Evolutionary conservation across 1,284 basidiomycete species (phyloP).

Genomic region (Melampsora abietis-canadensis): DNA sequence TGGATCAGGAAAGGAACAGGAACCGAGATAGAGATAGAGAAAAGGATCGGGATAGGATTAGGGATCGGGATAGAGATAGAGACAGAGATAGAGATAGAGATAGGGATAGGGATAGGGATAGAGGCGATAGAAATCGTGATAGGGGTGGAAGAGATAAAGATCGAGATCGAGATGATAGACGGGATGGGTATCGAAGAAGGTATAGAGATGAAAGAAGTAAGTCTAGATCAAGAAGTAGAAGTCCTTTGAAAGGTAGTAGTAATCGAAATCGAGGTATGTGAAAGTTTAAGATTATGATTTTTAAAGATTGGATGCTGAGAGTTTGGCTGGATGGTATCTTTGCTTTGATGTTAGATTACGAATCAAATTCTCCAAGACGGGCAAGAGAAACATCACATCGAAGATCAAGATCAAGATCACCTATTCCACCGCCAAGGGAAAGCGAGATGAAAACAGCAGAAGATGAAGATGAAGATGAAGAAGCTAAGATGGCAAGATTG

Average conservation of each 20-base stretch:
- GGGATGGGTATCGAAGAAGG: constrained; percentile 22
- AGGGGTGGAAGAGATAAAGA: constrained; percentile 8
- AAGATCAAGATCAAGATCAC: background rate
- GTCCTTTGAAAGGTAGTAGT: constrained; percentile 10
- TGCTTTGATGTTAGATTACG: background rate
- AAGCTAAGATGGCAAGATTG: constrained; percentile 37
- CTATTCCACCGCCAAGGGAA: constrained; percentile 1
- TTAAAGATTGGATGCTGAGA: too few relatives aligned
- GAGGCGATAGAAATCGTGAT: constrained; percentile 22
- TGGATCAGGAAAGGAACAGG: background rate
- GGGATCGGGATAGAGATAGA: background rate
- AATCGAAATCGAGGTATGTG: constrained; percentile 2
- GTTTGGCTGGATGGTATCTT: too few relatives aligned
- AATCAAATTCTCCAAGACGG: background rate
- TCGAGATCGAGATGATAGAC: constrained; percentile 13
- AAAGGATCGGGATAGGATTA: constrained; percentile 18
- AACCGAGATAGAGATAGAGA: background rate
- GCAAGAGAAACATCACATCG: background rate
- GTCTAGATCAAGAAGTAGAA: constrained; percentile 19
- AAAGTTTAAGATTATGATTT: too few relatives aligned
- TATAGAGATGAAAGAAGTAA: constrained; percentile 16
- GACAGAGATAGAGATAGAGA: constrained; percentile 18
- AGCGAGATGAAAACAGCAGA: constrained; percentile 18
- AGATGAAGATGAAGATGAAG: constrained; percentile 31
- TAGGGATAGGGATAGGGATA: background rate